phyloP scores from a whole-genome alignment of 768 basidiomycete genomes.

The Amanita pseudoporphyria region DNA sequence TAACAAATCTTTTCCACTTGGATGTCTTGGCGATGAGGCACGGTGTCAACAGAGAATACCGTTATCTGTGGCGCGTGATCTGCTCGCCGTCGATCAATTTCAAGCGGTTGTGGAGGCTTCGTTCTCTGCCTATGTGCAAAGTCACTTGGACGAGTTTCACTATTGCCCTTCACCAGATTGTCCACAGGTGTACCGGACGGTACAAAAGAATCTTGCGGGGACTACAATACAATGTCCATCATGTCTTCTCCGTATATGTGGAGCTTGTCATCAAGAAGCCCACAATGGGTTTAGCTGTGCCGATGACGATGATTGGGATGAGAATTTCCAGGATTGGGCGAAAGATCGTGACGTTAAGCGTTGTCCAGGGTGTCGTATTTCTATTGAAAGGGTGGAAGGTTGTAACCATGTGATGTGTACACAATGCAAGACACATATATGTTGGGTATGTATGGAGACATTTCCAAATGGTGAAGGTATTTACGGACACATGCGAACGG shows the following conservation, averaged over 20 bases:
- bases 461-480: conserved; percentile 61
- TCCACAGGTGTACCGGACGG: conserved; percentile 57
- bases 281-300: conserved; percentile 65
- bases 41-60: conserved; percentile 51
- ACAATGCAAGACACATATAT: conserved; percentile 66
- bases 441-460: conserved; percentile 70
- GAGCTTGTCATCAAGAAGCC: conserved; percentile 40
- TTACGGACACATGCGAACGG: conserved; percentile 66
- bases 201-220: conserved; percentile 23
- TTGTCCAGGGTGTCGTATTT: conserved; percentile 63
- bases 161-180: conserved; percentile 80
- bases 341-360: conserved; percentile 54
- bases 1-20: conserved; percentile 57
- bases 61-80: conserved; percentile 34
- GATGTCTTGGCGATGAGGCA: conserved; percentile 57
- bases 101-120: conserved; percentile 47
- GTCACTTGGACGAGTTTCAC: conserved; percentile 50
- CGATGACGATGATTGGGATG: conserved; percentile 44
- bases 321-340: conserved; percentile 57
- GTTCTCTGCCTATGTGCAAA: conserved; percentile 50
- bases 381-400: conserved; percentile 65
- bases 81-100: conserved; percentile 46
- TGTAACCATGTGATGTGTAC: conserved; percentile 83
- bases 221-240: conserved; percentile 59
- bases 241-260: conserved; percentile 62